phyloP scores from a whole-genome alignment of 2,329 filamentous ascomycete species.

The Penicillium sp. region DNA sequence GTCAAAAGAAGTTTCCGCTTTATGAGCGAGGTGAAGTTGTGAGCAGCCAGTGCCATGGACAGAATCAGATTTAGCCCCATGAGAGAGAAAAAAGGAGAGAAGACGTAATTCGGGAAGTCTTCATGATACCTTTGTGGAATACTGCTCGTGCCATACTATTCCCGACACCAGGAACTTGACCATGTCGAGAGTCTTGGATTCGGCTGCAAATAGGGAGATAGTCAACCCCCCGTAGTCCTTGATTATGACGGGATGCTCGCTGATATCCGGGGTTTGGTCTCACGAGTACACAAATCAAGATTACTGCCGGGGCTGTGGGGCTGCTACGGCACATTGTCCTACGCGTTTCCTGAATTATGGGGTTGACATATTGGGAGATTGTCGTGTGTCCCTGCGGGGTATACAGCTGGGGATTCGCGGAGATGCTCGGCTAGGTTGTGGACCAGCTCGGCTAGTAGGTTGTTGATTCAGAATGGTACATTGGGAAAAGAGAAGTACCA shows the following conservation, averaged over 20 bases:
- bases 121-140: too few relatives aligned
- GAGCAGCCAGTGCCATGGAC: conserved; percentile 4
- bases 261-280: background rate
- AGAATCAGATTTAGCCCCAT: background rate
- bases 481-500: background rate
- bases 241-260: background rate
- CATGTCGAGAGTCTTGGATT: too few relatives aligned
- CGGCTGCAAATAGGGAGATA: background rate
- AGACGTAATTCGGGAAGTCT: background rate
- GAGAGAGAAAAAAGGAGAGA: background rate
- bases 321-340: background rate
- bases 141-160: too few relatives aligned
- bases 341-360: background rate
- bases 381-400: background rate
- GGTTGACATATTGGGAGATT: background rate
- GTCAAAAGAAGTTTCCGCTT: background rate
- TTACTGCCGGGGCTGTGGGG: background rate
- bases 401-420: background rate
- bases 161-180: too few relatives aligned
- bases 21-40: conserved; percentile 1
- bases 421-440: conserved; percentile 1
- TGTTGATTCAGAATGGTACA: background rate
- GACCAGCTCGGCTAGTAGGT: conserved; percentile 6
- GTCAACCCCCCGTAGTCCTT: background rate
- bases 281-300: background rate